These are phyloP conservation scores for Clonostachys rosea DNA, from an alignment of 2,329 filamentous ascomycete genomes.

Conservation along the genomic window DNA sequence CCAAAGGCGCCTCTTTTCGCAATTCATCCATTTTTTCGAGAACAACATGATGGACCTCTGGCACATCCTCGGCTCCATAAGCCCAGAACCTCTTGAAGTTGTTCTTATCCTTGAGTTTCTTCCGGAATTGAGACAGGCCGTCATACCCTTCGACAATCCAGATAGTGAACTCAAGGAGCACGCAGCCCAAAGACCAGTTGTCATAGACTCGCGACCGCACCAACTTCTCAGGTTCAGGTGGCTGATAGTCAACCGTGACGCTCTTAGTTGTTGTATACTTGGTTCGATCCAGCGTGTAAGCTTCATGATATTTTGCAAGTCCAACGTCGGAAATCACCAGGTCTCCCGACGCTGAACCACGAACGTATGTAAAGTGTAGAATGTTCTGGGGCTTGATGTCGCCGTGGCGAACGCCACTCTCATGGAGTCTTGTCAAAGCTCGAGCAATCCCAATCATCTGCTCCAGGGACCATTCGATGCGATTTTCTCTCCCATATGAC, in stretches of 20 bases:
- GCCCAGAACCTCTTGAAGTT: not conserved
- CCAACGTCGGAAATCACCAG: not conserved
- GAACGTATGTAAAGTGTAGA: not conserved
- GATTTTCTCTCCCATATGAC: not conserved
- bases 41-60: no score
- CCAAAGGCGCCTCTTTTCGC: no score
- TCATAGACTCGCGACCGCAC: not conserved
- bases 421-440: not conserved
- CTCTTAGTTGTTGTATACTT: not conserved
- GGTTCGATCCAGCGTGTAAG: not conserved
- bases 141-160: not conserved
- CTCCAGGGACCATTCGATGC: not conserved
- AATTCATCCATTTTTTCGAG: no score
- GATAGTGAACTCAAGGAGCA: not conserved
- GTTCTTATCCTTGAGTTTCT: not conserved
- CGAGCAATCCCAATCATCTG: not conserved
- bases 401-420: not conserved
- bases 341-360: not conserved
- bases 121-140: not conserved
- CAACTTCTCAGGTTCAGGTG: not conserved
- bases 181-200: not conserved
- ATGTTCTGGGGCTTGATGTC: not conserved
- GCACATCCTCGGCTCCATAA: no score
- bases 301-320: not conserved
- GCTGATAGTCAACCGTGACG: not conserved